Base-by-base conservation (phyloP, 2,329 filamentous ascomycete species). In the Nakataea oryzae region DNA sequence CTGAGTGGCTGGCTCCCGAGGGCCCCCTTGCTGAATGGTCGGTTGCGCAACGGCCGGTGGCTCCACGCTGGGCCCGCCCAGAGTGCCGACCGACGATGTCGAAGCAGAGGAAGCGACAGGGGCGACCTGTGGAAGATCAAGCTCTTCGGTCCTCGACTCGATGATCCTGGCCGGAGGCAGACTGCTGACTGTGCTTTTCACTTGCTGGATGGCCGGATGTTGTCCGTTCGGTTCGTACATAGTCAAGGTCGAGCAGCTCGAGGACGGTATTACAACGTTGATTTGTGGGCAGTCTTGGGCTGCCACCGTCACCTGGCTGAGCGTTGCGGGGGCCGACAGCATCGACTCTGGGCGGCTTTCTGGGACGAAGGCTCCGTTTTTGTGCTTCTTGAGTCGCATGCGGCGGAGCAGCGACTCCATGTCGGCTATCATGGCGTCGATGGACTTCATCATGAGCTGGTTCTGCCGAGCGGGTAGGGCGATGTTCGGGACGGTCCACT, bases 401-500 rank as follows among this genome's bases (percentile, higher is more conserved):
- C 41, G 41, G 17, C 21, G 21, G 11, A 50, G 41, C 41, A 50
- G 9, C 7, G 41, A 6, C 41, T 50, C 41, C 28, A 56, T 56
- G 21, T 56, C 28, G 4, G 24, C 54, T 27, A 56, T 56, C 54
- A 29, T 29, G 24, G 54, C 28, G 11, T 56, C 54, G 24, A 27
- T 56, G 2, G 54, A 11, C 54, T 21, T 56, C 54, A 27, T 56
- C 21, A 56, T 28, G 54, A 13, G 7, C 17, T 56, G 14, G 26
- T 14, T 56, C 54, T 56, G 17, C 14, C 32, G 24, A 21, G 24
- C 58, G 21, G 30, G 28, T 21, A 60, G 12, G 34, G 3, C 26
- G 24, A 47, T 28, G 27, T 59, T 21, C 26, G 61, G 56, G 27
- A 59, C 24, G n/a, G 56, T 59, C 61, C 61, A 62, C 57, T 58